Percentiles rank a stretch among this genome's conserved stretches.
Evolutionary conservation across 257 asterid genomes (phyloP).

Genomic region (Avicennia marina): DNA sequence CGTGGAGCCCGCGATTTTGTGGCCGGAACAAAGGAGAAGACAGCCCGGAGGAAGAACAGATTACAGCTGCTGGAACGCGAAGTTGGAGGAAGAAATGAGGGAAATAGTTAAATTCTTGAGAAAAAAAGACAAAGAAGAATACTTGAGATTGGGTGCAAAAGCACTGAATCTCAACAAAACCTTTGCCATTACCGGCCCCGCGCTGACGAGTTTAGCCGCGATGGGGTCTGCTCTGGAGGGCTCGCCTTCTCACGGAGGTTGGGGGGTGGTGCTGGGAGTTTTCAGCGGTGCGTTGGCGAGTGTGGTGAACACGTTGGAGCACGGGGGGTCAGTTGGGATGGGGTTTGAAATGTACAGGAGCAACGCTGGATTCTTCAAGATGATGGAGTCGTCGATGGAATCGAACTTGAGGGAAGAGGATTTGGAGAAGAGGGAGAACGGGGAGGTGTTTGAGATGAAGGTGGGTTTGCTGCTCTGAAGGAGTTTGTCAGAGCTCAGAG

Average conservation of each 20-base stretch:
- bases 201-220: constrained; percentile 60
- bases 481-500: constrained; percentile 60
- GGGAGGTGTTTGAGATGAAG: constrained; percentile 59
- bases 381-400: constrained; percentile 58
- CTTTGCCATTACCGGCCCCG: constrained; percentile 44
- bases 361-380: constrained; percentile 67
- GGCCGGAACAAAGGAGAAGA: constrained; percentile 41
- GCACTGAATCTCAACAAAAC: constrained; percentile 49
- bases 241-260: constrained; percentile 21
- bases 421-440: constrained; percentile 49
- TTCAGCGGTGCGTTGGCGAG: constrained; percentile 65
- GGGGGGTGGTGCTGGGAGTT: constrained; percentile 41
- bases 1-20: constrained; percentile 52
- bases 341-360: constrained; percentile 78
- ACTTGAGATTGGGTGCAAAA: constrained; percentile 41
- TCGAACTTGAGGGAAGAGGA: constrained; percentile 43
- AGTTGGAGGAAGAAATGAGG: constrained; percentile 56
- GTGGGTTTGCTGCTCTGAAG: constrained; percentile 68
- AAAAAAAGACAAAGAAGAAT: constrained; percentile 48
- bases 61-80: constrained; percentile 47
- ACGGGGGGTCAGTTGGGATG: constrained; percentile 84
- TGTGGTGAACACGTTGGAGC: constrained; percentile 57
- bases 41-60: background rate
- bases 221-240: constrained; percentile 40
- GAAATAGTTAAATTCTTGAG: constrained; percentile 28